phyloP scores from a whole-genome alignment of 345 rosid species.

The Nasturtium officinale region DNA sequence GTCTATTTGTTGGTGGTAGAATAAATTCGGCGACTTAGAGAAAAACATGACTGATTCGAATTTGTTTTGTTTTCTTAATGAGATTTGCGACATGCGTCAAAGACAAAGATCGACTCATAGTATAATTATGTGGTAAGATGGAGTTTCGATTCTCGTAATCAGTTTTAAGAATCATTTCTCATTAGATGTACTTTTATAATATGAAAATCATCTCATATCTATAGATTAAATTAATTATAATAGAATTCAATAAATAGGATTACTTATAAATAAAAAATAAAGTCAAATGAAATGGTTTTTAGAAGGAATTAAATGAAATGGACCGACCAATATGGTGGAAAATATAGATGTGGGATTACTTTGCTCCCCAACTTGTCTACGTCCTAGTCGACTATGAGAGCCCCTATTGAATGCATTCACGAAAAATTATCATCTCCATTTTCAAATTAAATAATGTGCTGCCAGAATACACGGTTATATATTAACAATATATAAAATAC shows the following conservation, averaged over 20 bases:
- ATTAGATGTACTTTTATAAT: not conserved
- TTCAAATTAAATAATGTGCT: not conserved
- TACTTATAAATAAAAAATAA: not conserved
- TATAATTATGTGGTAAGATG: not conserved
- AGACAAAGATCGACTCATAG: not conserved
- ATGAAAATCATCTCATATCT: conserved; percentile 4
- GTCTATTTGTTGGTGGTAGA: not conserved
- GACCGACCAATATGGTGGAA: conserved; percentile 31
- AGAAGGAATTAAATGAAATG: conserved; percentile 22
- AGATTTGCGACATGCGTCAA: not conserved
- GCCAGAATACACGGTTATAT: not conserved
- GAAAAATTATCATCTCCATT: not conserved
- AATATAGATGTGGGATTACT: conserved; percentile 29
- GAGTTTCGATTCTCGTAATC: not conserved
- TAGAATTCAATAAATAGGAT: not conserved
- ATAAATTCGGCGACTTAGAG: conserved; percentile 4
- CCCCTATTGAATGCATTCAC: conserved; percentile 22
- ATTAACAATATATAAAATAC: not conserved
- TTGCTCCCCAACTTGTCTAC: conserved; percentile 18
- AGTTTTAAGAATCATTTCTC: not conserved
- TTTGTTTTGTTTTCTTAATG: not conserved
- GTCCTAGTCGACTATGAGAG: conserved; percentile 11
- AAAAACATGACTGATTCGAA: not conserved
- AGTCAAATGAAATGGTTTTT: not conserved
- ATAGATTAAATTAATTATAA: not conserved